Conservation (phyloP, 352 stramenopile species). For the Phytopythium kandeliae region DNA sequence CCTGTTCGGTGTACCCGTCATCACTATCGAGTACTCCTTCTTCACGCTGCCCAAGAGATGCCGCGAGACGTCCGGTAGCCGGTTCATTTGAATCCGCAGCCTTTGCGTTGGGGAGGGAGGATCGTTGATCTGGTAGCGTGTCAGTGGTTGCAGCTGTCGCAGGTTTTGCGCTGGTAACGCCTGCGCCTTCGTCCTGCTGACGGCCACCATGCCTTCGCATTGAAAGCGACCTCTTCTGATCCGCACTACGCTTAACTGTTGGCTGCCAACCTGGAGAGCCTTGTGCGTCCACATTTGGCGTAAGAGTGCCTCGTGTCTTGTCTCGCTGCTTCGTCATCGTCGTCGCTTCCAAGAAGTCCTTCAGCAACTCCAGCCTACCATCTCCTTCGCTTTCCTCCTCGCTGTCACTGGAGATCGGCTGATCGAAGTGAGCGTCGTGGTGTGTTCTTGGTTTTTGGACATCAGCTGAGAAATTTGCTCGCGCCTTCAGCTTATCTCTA, state of each 20-base stretch:
- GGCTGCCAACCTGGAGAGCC: not conserved
- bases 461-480: not conserved
- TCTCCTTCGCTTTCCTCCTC: not conserved
- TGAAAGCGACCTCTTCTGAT: not conserved
- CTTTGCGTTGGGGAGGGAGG: not conserved
- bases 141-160: not conserved
- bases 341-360: conserved; percentile 1
- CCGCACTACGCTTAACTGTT: not conserved
- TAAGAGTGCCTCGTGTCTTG: not conserved
- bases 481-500: not conserved
- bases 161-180: not conserved
- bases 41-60: not conserved
- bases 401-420: not conserved
- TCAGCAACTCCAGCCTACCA: not conserved
- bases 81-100: not conserved
- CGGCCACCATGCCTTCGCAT: not conserved
- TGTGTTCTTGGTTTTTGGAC: not conserved
- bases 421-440: not conserved
- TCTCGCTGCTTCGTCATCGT: not conserved
- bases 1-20: conserved; percentile 1
- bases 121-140: not conserved
- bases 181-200: not conserved
- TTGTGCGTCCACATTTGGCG: not conserved
- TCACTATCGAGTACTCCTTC: not conserved
- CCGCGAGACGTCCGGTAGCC: not conserved